Evolutionary conservation across 805 yeast species (phyloP), one percentile per base, ranked within the genome.

Genomic region (Wickerhamiella domercqiae): DNA sequence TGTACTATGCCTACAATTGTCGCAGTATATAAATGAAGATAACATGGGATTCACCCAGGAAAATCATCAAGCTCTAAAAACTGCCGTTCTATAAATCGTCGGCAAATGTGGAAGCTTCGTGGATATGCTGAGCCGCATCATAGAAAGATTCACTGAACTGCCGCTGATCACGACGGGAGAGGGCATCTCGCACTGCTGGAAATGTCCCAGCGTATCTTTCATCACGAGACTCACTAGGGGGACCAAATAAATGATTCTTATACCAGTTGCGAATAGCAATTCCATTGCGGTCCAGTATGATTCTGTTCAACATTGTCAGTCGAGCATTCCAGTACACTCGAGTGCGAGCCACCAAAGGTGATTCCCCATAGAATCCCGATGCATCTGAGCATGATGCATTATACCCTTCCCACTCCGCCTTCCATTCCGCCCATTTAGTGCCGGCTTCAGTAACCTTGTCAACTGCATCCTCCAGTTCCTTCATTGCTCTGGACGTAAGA

Each of bases 261-360:
- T 71, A 78, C 62, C 86, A 84, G 13, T 71, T 62, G 25, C 94
- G 64, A 4, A 58, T 51, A 3, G 63, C 62, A 1, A 70, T 47
- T 2, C 63, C 63, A 5, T 57, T 60, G 1, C 61, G 52, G 5
- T 61, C 52, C 7, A 76, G 50, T 44, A 80, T 68, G 15, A 62
- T 54, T 44, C 68, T 68, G 44, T 75, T 77, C 40, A 80, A 62
- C 13, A 59, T 54, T 3, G 70, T 55, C 48, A 82, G 56, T 42
- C 72, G 71, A n/a, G 72, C 66, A 55, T 86, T 86, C 81, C 90
- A 79, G 39, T 71, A 72, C 77, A 81, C 71, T 49, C 97, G 64
- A 44, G 71, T 74, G 33, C 75, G 73, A 0, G 86, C 68, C 29
- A 81, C 59, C 39, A 78, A 53, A 1, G 83, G 71, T 1, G 93